Base-by-base conservation (phyloP, 306 rosid species). In the Herpetospermum pedunculosum region DNA sequence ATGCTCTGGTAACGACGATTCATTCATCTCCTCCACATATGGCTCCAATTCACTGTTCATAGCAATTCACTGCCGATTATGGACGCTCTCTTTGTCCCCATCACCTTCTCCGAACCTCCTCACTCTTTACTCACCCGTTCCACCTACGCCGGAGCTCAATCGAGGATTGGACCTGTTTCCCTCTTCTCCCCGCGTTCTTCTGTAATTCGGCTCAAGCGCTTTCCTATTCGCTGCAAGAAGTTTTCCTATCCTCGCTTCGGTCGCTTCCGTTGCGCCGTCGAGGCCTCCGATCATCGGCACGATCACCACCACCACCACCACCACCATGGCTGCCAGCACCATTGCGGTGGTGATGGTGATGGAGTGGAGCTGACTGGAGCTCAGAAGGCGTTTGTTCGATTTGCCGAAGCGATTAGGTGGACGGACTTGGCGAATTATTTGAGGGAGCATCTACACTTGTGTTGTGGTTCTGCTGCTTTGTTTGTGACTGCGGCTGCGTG, bases 341-440 rank as follows among this genome's bases (percentile, higher is more conserved):
- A 77, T 29, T 84, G 87, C 70, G 63, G 72, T 8, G 76, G 82
- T 65, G 77, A 63, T 38, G 79, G 70, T 43, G 86, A 80, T 48
- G 65, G 14, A 0, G 78, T 77, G 37, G 84, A 78, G 81, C 95
- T 87, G 26, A 85, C 84, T 2, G 90, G 81, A 11, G 69, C 88
- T 64, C 99, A 89, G 81, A 84, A 64, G 79, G 89, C 88, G 80
- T 35, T 94, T 52, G 53, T 91, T 55, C 74, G 78, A 49, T 88
- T 94, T 78, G 95, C 99, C 13, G 86, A 81, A 80, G 96, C 91
- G 10, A 88, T 85, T 35, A 83, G 82, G 73, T 89, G 99, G 99
- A 82, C 82, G 48, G 88, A 91, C 68, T 82, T 91, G 70, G 97
- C 99, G 12, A 79, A 87, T 77, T 83, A 80, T 76, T 75, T 91